Evolutionary conservation across 176 grass and related monocot species (phyloP), one percentile per base, ranked within the genome.

Genomic region (Lolium rigidum): DNA sequence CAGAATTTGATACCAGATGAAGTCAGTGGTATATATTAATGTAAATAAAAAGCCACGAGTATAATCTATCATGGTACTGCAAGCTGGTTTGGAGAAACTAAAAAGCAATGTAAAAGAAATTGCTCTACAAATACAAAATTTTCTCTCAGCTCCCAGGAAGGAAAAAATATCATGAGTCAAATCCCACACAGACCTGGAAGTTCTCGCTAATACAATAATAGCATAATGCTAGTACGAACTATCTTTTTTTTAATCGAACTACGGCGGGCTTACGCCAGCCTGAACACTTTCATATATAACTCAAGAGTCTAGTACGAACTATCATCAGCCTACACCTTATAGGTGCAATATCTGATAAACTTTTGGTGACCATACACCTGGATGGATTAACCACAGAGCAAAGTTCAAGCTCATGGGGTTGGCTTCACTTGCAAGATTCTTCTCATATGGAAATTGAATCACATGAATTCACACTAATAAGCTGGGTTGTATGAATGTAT

Each of bases 1-100:
- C 25, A 50, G 2, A 61, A 24, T 51, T 71, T 38, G 59, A 84
- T 22, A 60, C 54, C 15, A 88, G 70, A 71, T 21, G 37, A 85
- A 59, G 5, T 16, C 48, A 37, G 22, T 65, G 48, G 14, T 55
- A 20, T 74, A 82, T 61, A 44, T 35, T 35, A 50, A 16, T 49
- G 65, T 50, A 55, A 37, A 8, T 48, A 83, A 78, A 16, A 82
- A 84, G 22, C 37, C 35, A 47, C 58, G 24, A 48, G 22, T 16
- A 37, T 20, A 72, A 47, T 37, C 49, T 17, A 79, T 68, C 13
- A 80, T 65, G 37, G 76, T 65, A 80, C 54, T 13, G n/a, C 55
- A 70, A 46, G n/a, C 25, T 46, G 7, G 15, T 82, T 43, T 7
- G 78, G 10, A 47, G 28, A 26, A 59, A 66, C 15, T 73, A 48